Evolutionary conservation across 257 asterid species (phyloP), one percentile per base, ranked within the genome.

Genomic region (Lycium barbarum): DNA sequence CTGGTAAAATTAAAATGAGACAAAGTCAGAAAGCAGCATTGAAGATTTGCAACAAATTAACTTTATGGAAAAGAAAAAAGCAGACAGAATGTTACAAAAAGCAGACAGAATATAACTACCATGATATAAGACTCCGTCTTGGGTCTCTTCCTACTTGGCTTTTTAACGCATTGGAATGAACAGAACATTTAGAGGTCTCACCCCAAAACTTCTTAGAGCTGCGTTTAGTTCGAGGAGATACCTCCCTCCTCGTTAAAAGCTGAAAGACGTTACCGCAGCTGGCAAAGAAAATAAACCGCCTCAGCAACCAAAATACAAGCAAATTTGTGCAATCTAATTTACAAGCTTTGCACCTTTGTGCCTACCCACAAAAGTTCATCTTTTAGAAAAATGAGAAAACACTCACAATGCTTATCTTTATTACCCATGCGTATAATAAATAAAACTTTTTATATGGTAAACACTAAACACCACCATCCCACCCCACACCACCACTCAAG

Each of bases 241-340:
- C 84, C 93, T 96, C 99, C 85, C 99, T 92, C 84, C 87, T 93
- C 38, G 97, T 93, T 89, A 96, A 88, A 90, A 96, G 87, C 83
- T 86, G 90, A 84, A 88, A 91, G 49, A 95, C 92, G 79, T 95
- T 96, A 86, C 94, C 89, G 89, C 93, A 89, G 85, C 88, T 70
- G 86, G 85, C 82, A 90, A 81, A 88, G 9, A 26, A 71, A 83
- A 85, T 86, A 85, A 84, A 74, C 78, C 73, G 84, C 82, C 51
- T 45, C 70, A 86, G 67, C 84, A 35, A 83, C 82, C 58, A 72
- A 83, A 40, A 36, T 20, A 76, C 55, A 38, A 17, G 38, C 51
- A 35, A 54, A 68, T 36, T n/a, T 54, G 51, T 11, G 66, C 26
- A 5, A 55, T 9, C 55, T 55, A 7, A n/a, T 57, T 33, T 78